Base-by-base conservation (phyloP, 257 asterid species). In the Apocynum venetum region DNA sequence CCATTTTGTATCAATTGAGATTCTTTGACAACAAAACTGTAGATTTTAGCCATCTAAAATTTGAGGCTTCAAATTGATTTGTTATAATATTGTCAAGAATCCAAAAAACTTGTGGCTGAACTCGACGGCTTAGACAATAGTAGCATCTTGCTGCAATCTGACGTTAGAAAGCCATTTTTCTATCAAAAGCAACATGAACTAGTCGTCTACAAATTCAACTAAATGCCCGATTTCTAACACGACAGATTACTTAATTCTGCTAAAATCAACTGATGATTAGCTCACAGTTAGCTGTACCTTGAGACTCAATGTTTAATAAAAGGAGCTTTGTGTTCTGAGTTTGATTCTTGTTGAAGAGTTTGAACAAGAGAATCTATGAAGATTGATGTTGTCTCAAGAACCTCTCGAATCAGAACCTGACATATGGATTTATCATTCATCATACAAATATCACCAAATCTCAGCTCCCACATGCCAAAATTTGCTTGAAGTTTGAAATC, bases 381-480 rank as follows among this genome's bases (percentile, higher is more conserved):
- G 93, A 90, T 90, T 83, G 80, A 76, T 78, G 66, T 81, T 82
- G 87, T 86, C 89, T 46, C 36, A 83, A 80, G 59, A 73, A 57
- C 83, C 47, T 65, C 44, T 65, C 49, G 14, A 65, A 38, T 66
- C 55, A 51, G 46, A 59, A 72, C 14, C 59, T 76, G 71, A 82
- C 72, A 61, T 25, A 65, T 68, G 71, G 76, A 64, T 52, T 74
- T 61, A 65, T 20, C 61, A 61, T 20, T 20, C 31, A 17, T 4
- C 0, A 25, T 25, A 25, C 31, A 25, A 25, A 51, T 14, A 51
- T 51, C 53, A 72, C 76, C 84, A 83, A 76, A 83, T 88, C 90
- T 69, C 77, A 49, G 57, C n/a, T 11, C 20, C 60, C 89, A 88
- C 90, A 83, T 88, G 92, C 78, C 80, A 80, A 49, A 83, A 78